These are phyloP conservation scores for Trypanosoma platydactyli DNA, from an alignment of 208 protist species.

Conservation along the genomic window DNA sequence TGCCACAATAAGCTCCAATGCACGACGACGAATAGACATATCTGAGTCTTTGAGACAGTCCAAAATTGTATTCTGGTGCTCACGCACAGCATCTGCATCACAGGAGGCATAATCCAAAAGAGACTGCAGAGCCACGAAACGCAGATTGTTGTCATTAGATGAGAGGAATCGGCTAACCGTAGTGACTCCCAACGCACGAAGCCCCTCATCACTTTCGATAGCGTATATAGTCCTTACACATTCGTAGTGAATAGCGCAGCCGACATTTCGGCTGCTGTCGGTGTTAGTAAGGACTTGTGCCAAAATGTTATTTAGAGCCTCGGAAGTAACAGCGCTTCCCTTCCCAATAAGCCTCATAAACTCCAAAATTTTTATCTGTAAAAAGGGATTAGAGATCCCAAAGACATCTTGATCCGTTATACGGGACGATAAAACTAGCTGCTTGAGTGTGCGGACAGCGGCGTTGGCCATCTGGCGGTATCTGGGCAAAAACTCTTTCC, in stretches of 20 bases:
- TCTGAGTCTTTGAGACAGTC: conserved; percentile 97
- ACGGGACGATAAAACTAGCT: conserved; percentile 93
- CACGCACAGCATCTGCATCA: conserved; percentile 89
- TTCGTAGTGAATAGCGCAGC: conserved; percentile 98
- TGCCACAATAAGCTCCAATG: conserved; percentile 96
- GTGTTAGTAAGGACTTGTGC: conserved; percentile 98
- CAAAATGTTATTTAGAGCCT: conserved; percentile 97
- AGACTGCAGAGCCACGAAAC: conserved; percentile 97
- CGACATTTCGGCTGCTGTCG: conserved; percentile 94
- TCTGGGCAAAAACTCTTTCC: conserved; percentile 47
- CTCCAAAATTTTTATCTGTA: conserved; percentile 96
- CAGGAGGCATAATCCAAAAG: conserved; percentile 88
- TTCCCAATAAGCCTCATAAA: conserved; percentile 96
- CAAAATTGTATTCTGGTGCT: conserved; percentile 94
- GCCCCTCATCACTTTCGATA: conserved; percentile 92
- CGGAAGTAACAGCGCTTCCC: conserved; percentile 89
- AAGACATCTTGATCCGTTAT: conserved; percentile 94
- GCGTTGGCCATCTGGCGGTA: conserved; percentile 88
- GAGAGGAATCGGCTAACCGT: conserved; percentile 98
- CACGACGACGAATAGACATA: conserved; percentile 96
- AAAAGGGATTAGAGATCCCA: conserved; percentile 98
- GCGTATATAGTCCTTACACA: conserved; percentile 97
- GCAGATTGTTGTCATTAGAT: conserved; percentile 98
- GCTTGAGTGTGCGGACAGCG: conserved; percentile 95
- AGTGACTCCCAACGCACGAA: conserved; percentile 96